A percentile compares a stretch with the other conserved stretches of the same genome.
phyloP scores from a whole-genome alignment of 179 eudicot species.

The Monotropa hypopitys region DNA sequence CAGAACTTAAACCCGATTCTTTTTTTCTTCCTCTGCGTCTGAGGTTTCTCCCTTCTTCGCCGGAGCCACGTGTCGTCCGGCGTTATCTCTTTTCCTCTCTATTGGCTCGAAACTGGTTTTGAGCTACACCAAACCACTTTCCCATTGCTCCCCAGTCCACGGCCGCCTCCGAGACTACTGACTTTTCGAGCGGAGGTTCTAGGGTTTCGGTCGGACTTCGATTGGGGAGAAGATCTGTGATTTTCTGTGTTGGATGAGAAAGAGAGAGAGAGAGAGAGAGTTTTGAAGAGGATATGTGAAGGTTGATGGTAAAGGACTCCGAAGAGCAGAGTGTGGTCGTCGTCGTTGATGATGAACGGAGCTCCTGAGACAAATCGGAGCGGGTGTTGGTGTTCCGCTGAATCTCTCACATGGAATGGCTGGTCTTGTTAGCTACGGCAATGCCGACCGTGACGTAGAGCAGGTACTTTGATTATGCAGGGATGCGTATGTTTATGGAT shows the following conservation, averaged over 20 bases:
- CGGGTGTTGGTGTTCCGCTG: constrained; percentile 40
- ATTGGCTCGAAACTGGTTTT: not conserved
- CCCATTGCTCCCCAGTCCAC: not conserved
- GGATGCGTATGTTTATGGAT: not conserved
- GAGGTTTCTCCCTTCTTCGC: not conserved
- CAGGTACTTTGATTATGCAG: constrained; percentile 34
- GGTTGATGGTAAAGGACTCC: constrained; percentile 17
- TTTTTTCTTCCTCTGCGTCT: not conserved
- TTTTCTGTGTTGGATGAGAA: not conserved
- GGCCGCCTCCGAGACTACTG: not conserved
- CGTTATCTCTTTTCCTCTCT: not conserved
- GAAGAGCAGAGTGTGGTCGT: constrained; percentile 25
- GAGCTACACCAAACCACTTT: not conserved
- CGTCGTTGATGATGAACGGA: constrained; percentile 68
- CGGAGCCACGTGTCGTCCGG: not conserved
- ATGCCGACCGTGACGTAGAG: constrained; percentile 77
- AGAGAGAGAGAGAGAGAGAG: not conserved
- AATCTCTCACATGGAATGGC: constrained; percentile 94
- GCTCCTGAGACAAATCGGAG: constrained; percentile 36
- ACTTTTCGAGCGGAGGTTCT: not conserved
- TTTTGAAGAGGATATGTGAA: constrained; percentile 7
- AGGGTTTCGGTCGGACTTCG: constrained; percentile 6
- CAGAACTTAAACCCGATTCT: not conserved
- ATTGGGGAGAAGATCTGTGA: constrained; percentile 6
- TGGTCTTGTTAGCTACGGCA: constrained; percentile 82